These are phyloP conservation scores for Rhodotorula diobovata DNA, from an alignment of 768 basidiomycete genomes.

Conservation along the genomic window DNA sequence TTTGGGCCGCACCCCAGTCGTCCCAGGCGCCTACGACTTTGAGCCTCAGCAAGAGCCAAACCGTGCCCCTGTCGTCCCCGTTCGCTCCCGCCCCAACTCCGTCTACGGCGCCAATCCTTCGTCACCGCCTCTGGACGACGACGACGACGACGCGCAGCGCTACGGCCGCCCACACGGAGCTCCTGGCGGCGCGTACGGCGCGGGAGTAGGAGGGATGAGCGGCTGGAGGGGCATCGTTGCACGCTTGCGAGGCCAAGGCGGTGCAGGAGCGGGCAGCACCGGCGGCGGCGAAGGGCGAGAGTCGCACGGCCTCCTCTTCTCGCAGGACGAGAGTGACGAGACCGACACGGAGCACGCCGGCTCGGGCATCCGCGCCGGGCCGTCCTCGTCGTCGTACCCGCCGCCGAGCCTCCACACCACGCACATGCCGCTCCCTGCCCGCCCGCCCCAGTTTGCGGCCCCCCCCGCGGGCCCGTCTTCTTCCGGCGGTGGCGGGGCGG, in stretches of 20 bases:
- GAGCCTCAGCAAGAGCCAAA: conserved; percentile 52
- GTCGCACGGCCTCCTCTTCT: conserved; percentile 29
- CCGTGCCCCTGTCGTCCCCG: background rate
- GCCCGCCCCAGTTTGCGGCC: conserved; percentile 48
- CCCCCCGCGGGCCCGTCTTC: conserved; percentile 10
- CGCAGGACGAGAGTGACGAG: conserved; percentile 28
- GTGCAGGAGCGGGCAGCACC: too few species aligned
- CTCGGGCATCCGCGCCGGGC: background rate
- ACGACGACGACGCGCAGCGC: conserved; percentile 46
- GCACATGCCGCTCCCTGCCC: conserved; percentile 46
- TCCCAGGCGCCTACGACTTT: conserved; percentile 66
- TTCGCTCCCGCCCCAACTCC: conserved; percentile 49
- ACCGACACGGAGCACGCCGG: background rate
- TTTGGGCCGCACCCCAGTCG: conserved; percentile 5
- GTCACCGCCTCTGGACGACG: background rate
- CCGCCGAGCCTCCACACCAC: conserved; percentile 2
- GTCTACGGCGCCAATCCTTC: background rate
- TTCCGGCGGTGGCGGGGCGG: background rate
- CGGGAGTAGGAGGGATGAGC: background rate
- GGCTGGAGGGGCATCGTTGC: conserved; percentile 4
- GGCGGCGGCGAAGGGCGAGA: background rate
- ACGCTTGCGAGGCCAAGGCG: conserved; percentile 10
- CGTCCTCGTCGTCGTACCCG: conserved; percentile 15
- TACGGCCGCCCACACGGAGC: background rate
- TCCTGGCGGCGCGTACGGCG: too few species aligned